These are phyloP conservation scores for Gymnopus androsaceus DNA, from an alignment of 1,284 basidiomycete species.

Conservation along the genomic window DNA sequence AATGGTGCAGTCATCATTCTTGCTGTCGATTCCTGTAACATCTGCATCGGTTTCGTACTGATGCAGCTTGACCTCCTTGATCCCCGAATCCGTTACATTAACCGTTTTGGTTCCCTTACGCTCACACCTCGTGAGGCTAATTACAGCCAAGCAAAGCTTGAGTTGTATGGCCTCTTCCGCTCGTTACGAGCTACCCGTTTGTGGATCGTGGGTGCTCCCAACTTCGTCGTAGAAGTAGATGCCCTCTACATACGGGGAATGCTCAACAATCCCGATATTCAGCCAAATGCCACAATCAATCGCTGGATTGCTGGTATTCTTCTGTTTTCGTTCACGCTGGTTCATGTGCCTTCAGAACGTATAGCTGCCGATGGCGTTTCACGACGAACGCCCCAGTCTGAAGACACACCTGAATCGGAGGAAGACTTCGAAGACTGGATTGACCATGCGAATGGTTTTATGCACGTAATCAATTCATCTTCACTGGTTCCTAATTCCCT, in stretches of 20 bases:
- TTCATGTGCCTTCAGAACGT: slow-evolving; percentile 32
- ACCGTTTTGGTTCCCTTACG: slow-evolving; percentile 31
- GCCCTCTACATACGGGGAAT: no score
- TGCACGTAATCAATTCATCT: neutral
- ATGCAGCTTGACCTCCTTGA: slow-evolving; percentile 26
- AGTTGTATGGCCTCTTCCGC: slow-evolving; percentile 35
- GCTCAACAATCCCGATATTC: slow-evolving; percentile 37
- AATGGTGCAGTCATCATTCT: slow-evolving; percentile 31
- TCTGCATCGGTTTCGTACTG: slow-evolving; percentile 34
- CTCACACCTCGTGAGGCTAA: slow-evolving; percentile 30
- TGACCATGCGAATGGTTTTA: no score
- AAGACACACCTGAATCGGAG: neutral
- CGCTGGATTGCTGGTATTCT: slow-evolving; percentile 37
- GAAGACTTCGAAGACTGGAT: neutral
- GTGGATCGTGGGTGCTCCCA: no score
- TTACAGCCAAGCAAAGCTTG: slow-evolving; percentile 37
- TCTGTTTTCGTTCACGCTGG: no score
- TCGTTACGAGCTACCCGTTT: no score
- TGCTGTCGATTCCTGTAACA: slow-evolving; percentile 36
- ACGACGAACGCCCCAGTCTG: slow-evolving; percentile 22
- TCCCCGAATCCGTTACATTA: slow-evolving; percentile 15
- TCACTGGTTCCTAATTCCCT: neutral
- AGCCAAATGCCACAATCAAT: slow-evolving; percentile 38
- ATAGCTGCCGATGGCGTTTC: slow-evolving; percentile 35
- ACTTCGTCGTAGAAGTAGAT: no score